Evolutionary conservation across 225 moss, liverwort and hornwort genomes (phyloP), one percentile per base, ranked within the genome.

Genomic region (Lunularia cruciata): DNA sequence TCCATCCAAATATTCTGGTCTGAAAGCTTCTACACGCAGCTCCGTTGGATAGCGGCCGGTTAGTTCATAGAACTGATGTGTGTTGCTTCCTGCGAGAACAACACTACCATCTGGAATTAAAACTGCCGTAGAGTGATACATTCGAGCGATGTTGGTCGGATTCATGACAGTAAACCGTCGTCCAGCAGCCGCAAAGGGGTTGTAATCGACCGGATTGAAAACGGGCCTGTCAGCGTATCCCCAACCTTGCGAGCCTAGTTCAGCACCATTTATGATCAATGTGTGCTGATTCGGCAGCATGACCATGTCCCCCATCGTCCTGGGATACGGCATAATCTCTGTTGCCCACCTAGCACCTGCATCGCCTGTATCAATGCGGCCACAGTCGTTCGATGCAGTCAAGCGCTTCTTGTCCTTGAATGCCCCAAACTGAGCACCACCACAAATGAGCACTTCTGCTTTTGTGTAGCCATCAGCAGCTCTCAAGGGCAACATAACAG

Each of bases 91-190:
- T 0, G 92, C 92, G 4, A 92, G 13, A 6, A 92, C 68, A 22
- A 92, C 76, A 0, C 89, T 85, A 4, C 89, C 92, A 8, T 92
- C 92, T 0, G 89, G 67, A 0, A 92, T 84, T 0, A 92, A 77
- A 42, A 89, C 89, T 10, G 92, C 87, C 0, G 92, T 92, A 2
- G 87, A 87, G 70, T 92, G 92, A 57, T 92, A 92, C 71, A 88
- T 0, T 15, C 88, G 28, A 0, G 90, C 81, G 28, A 88, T 79
- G 2, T 65, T 66, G 0, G 76, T 43, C 4, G 83, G 69, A 5
- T 56, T 46, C 1, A 83, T 76, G 8, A 28, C 54, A 18, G 31
- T 22, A 37, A 92, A 90, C 12, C 92, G 71, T 15, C 31, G 1
- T 47, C 60, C 8, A 0, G 0, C 20, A 0, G 8, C 33, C 8